These are phyloP conservation scores for Acer campestre DNA, from an alignment of 345 rosid genomes.

Conservation along the genomic window DNA sequence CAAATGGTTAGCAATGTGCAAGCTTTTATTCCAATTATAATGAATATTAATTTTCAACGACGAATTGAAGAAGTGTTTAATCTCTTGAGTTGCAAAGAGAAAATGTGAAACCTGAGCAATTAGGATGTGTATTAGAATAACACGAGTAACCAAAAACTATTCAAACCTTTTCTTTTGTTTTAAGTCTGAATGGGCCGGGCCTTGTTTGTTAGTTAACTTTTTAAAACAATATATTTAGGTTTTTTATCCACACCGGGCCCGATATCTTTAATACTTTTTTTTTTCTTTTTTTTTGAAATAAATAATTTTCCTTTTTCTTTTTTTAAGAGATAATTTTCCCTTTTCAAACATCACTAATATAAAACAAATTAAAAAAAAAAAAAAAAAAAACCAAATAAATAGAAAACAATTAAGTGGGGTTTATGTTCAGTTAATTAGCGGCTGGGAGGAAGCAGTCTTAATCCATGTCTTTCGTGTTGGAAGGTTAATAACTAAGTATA, in stretches of 20 bases:
- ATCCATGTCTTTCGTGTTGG: not conserved
- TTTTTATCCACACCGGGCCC: not conserved
- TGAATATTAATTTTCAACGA: too few relatives aligned
- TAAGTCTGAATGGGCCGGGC: constrained; percentile 18
- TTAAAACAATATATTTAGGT: not conserved
- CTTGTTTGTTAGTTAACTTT: not conserved
- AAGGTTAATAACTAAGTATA: not conserved
- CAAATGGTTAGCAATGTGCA: too few relatives aligned
- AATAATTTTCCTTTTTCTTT: too few relatives aligned
- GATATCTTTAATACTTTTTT: not conserved
- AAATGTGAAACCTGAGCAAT: not conserved
- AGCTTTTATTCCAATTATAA: not conserved
- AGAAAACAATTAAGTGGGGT: not conserved
- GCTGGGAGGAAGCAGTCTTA: not conserved
- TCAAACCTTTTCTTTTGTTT: not conserved
- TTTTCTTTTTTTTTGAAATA: too few relatives aligned
- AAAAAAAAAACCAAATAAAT: too few relatives aligned
- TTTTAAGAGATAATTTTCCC: too few relatives aligned
- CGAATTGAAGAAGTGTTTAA: not conserved
- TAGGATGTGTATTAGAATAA: not conserved
- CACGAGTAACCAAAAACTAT: not conserved
- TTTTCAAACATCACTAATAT: too few relatives aligned
- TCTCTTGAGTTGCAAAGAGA: not conserved
- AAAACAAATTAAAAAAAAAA: too few relatives aligned
- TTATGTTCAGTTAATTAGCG: not conserved